Evolutionary conservation across 2,329 filamentous ascomycete species (phyloP), one percentile per base, ranked within the genome.

Genomic region (Ceratocystis eucalypticola): DNA sequence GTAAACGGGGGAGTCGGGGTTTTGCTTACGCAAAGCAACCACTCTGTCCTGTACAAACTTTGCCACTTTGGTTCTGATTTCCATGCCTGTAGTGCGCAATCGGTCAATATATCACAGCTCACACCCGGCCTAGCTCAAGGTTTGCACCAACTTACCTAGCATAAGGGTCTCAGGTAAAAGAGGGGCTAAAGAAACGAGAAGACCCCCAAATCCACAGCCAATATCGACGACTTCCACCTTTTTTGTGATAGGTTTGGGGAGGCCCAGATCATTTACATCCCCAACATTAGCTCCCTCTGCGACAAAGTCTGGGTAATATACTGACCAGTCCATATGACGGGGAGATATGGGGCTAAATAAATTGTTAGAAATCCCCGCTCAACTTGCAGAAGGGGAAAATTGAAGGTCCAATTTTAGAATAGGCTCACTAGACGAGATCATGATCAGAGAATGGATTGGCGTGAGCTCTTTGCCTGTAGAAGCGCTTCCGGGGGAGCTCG

Each of bases 361-460:
- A 61, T 69, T 7, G 25, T 46, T 65, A 46, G 33, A 44, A 71
- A n/a, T 37, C 44, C 33, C 62, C 3, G 46, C 25, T n/a, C 55
- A n/a, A 20, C 10, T 55, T n/a, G 5, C 20, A 61, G 7, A 64
- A 7, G 28, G 20, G 15, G 22, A 22, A 15, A 33, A 5, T n/a
- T 20, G 20, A 20, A n/a, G 5, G 12, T 33, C 8, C n/a, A n/a
- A 30, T 33, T 37, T 17, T 15, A 7, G 28, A 25, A 59, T 28
- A 44, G 46, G 79, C 84, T 72, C 83, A 96, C 94, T 99, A 99
- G 72, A 82, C 81, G 74, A 99, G 80, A 67, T 84, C 80, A 79
- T 99, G 94, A 73, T 99, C 94, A 2, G 93, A 96, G 77, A 99
- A 99, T 5, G 93, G 92, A 78, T 99, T 99, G 69, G 94, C 94